Evolutionary conservation across 2,329 filamentous ascomycete species (phyloP).

Genomic region (Pestalotiopsis sp.): DNA sequence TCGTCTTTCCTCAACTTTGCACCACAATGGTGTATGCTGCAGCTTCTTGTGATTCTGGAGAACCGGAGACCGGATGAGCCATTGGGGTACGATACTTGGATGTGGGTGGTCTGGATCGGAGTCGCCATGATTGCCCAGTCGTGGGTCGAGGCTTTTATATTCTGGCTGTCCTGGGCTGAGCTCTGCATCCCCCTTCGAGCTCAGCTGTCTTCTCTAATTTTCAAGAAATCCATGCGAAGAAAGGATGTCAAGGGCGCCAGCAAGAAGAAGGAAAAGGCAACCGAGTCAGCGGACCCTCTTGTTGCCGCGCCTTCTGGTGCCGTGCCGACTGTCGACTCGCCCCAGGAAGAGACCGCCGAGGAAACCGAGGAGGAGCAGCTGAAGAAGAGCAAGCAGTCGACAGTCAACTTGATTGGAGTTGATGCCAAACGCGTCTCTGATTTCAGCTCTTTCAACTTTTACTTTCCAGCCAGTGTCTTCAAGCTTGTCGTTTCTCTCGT

Average conservation of each 20-base stretch:
- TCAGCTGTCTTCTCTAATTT: slow-evolving; percentile 72
- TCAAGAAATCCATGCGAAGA: slow-evolving; percentile 74
- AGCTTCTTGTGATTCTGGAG: slow-evolving; percentile 68
- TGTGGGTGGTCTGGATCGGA: slow-evolving; percentile 69
- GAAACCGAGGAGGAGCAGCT: slow-evolving; percentile 50
- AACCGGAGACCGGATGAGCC: slow-evolving; percentile 44
- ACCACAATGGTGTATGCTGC: slow-evolving; percentile 70
- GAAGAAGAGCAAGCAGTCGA: slow-evolving; percentile 65
- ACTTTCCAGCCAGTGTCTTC: slow-evolving; percentile 63
- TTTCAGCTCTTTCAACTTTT: slow-evolving; percentile 67
- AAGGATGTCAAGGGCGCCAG: slow-evolving; percentile 74
- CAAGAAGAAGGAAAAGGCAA: slow-evolving; percentile 45
- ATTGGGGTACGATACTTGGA: slow-evolving; percentile 59
- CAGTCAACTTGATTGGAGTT: slow-evolving; percentile 79
- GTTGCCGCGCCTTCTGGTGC: slow-evolving; percentile 30
- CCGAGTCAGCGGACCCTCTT: slow-evolving; percentile 31
- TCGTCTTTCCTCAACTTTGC: slow-evolving; percentile 65
- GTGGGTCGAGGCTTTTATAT: slow-evolving; percentile 67
- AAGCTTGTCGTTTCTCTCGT: slow-evolving; percentile 67
- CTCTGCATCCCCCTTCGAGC: slow-evolving; percentile 68
- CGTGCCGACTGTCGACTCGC: slow-evolving; percentile 30
- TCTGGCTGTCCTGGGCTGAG: slow-evolving; percentile 67
- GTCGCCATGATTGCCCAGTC: slow-evolving; percentile 58
- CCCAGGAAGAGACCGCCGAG: slow-evolving; percentile 38
- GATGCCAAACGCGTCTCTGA: slow-evolving; percentile 71